Conservation (phyloP, 768 basidiomycete species). For the Roridomyces roridus region DNA sequence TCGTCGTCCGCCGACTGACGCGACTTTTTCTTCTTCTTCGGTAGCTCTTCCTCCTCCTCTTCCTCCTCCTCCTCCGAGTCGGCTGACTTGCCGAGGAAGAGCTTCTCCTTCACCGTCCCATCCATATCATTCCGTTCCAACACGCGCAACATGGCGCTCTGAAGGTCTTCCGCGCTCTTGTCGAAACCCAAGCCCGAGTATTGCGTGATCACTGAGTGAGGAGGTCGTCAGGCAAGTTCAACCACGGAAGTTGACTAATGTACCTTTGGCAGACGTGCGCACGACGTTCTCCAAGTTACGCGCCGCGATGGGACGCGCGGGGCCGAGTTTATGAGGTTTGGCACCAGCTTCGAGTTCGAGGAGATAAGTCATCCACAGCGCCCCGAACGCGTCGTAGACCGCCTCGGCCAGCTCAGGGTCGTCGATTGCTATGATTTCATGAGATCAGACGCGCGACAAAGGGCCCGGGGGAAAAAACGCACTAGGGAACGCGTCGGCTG, state of each 20-base stretch:
- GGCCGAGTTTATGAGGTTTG: slow-evolving; percentile 17
- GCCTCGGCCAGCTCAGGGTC: slow-evolving; percentile 15
- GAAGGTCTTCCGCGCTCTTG: slow-evolving; percentile 4
- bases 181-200: slow-evolving; percentile 8
- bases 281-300: slow-evolving; percentile 20
- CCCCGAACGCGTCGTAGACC: slow-evolving; percentile 15
- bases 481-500: slow-evolving; percentile 9
- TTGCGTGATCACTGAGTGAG: slow-evolving; percentile 4
- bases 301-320: slow-evolving; percentile 11
- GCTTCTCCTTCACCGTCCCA: slow-evolving; percentile 14
- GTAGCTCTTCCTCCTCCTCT: slow-evolving; percentile 3
- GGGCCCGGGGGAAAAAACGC: background rate
- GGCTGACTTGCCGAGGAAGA: slow-evolving; percentile 9
- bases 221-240: too few species aligned
- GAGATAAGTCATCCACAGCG: slow-evolving; percentile 21
- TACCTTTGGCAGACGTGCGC: slow-evolving; percentile 14
- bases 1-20: slow-evolving; percentile 1
- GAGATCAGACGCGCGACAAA: background rate
- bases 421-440: slow-evolving; percentile 11
- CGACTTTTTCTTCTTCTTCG: background rate
- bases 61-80: slow-evolving; percentile 7
- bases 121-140: slow-evolving; percentile 22
- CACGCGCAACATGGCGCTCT: slow-evolving; percentile 15
- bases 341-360: slow-evolving; percentile 15
- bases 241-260: background rate